Evolutionary conservation across 2,329 filamentous ascomycete genomes (phyloP).

Genomic region (Aureobasidium sp.): DNA sequence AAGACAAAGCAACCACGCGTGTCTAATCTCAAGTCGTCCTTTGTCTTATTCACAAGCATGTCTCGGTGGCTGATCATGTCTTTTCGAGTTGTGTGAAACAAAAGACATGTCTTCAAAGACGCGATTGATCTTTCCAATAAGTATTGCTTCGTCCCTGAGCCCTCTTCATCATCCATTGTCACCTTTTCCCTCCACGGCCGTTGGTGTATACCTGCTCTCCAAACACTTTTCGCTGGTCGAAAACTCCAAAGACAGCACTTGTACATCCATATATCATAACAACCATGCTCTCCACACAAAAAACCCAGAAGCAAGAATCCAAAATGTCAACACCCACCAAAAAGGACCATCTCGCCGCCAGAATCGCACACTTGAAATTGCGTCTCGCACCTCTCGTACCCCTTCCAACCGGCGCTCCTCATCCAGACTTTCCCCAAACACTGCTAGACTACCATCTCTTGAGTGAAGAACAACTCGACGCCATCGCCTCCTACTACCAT

Average conservation of each 20-base stretch:
- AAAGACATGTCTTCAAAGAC: not conserved
- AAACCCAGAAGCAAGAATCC: not conserved
- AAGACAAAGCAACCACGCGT: not conserved
- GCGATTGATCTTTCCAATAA: not conserved
- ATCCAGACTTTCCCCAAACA: slow-evolving; percentile 56
- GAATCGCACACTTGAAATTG: slow-evolving; percentile 58
- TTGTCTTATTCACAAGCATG: not conserved
- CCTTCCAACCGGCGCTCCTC: slow-evolving; percentile 50
- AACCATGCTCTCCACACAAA: not conserved
- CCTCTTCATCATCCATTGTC: not conserved
- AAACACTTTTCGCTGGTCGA: slow-evolving; percentile 11
- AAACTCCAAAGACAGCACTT: not conserved
- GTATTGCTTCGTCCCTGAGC: not conserved
- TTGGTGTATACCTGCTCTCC: not conserved
- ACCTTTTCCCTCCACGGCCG: not conserved
- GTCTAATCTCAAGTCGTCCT: not conserved
- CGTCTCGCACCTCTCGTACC: slow-evolving; percentile 57
- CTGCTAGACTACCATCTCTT: slow-evolving; percentile 67
- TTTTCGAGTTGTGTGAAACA: not conserved
- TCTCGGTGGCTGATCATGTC: not conserved
- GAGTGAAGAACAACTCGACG: slow-evolving; percentile 61
- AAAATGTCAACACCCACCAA: slow-evolving; percentile 19
- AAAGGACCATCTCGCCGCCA: slow-evolving; percentile 41
- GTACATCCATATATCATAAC: not conserved
- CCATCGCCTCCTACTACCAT: slow-evolving; percentile 64